A percentile compares a stretch with the other conserved stretches of the same genome.
These are phyloP conservation scores for Camelina neglecta DNA, from an alignment of 345 rosid species.

Conservation along the genomic window DNA sequence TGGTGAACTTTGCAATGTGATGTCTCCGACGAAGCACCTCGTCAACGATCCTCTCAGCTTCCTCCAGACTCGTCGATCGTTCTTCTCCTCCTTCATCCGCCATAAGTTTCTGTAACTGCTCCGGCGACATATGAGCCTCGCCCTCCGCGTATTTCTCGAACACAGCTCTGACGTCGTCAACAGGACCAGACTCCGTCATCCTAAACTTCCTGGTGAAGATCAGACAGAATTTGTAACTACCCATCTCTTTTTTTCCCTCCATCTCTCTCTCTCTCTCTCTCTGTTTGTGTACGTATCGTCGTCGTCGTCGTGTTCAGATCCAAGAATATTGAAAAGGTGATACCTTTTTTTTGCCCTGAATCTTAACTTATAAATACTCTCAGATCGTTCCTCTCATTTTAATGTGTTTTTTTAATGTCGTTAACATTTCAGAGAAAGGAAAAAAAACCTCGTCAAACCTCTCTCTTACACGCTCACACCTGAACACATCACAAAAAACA, in stretches of 20 bases:
- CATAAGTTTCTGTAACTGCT: conserved; percentile 66
- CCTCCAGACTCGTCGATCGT: conserved; percentile 45
- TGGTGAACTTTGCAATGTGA: conserved; percentile 65
- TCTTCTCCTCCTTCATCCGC: conserved; percentile 45
- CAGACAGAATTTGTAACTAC: conserved; percentile 69
- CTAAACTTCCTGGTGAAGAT: conserved; percentile 78
- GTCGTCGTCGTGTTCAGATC: conserved; percentile 37
- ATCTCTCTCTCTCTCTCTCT: background rate
- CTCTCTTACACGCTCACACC: conserved; percentile 30
- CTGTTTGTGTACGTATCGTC: background rate
- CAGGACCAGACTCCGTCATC: conserved; percentile 67
- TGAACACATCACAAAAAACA: conserved; percentile 17
- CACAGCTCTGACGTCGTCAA: conserved; percentile 60
- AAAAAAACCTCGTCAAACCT: conserved; percentile 24
- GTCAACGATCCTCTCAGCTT: conserved; percentile 62
- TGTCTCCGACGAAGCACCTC: conserved; percentile 61
- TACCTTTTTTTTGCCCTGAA: background rate
- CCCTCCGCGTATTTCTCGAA: conserved; percentile 63
- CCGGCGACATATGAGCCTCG: conserved; percentile 62
- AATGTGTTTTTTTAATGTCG: background rate
- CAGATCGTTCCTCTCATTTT: conserved; percentile 6
- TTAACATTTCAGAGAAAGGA: background rate
- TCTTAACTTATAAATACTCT: conserved; percentile 17
- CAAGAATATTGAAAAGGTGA: conserved; percentile 36
- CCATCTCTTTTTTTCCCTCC: conserved; percentile 47